phyloP scores from a whole-genome alignment of 345 rosid genomes.

The Bruguiera parviflora region DNA sequence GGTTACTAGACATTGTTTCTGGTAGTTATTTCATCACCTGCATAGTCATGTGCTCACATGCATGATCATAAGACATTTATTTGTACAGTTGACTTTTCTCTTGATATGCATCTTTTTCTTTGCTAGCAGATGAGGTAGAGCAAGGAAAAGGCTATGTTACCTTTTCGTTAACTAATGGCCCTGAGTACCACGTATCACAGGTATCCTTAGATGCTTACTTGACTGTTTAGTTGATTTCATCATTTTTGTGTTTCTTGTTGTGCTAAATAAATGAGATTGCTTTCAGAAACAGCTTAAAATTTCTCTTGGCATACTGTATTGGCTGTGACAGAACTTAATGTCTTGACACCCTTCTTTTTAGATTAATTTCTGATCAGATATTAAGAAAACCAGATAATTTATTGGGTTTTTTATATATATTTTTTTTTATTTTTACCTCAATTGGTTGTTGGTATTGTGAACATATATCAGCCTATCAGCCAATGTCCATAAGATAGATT shows the following conservation, averaged over 20 bases:
- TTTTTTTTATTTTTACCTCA: too few relatives aligned
- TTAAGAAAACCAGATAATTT: too few relatives aligned
- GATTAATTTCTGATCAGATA: too few relatives aligned
- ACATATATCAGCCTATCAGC: too few relatives aligned
- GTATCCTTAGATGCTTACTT: conserved; percentile 30
- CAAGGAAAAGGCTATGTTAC: conserved; percentile 70
- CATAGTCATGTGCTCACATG: background rate
- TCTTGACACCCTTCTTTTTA: too few relatives aligned
- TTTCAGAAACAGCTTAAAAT: background rate
- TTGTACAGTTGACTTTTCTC: conserved; percentile 5
- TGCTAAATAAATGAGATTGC: background rate
- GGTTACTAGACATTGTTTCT: background rate
- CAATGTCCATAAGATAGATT: too few relatives aligned
- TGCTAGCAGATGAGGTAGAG: conserved; percentile 50
- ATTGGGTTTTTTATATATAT: too few relatives aligned
- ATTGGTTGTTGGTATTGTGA: too few relatives aligned
- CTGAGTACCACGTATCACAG: conserved; percentile 98
- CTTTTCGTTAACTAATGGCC: conserved; percentile 91
- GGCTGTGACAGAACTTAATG: too few relatives aligned
- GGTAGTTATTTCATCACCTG: background rate
- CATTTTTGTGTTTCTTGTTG: background rate
- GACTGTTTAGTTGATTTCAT: conserved; percentile 2
- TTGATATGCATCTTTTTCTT: conserved; percentile 10
- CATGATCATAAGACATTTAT: background rate
- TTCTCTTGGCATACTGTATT: background rate